phyloP scores from a whole-genome alignment of 2,329 filamentous ascomycete genomes.

The Sarocladiaceae sp. region DNA sequence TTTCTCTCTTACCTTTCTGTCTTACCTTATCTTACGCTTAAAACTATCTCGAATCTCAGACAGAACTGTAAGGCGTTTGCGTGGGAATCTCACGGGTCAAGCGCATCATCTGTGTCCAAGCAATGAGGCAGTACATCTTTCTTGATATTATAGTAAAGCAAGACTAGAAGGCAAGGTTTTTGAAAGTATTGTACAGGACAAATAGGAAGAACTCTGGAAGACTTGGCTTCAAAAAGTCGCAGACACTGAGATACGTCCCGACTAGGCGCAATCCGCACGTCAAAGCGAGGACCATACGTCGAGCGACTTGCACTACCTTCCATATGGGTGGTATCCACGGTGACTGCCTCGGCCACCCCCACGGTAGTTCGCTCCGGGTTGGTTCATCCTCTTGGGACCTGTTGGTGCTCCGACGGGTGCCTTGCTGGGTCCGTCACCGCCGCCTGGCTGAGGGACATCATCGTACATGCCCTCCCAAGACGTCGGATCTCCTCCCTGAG shows the following conservation, averaged over 20 bases:
- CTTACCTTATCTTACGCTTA: too few relatives aligned
- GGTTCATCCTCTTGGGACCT: conserved; percentile 91
- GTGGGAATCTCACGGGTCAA: too few relatives aligned
- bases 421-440: conserved; percentile 36
- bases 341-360: conserved; percentile 76
- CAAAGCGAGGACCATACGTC: neutral
- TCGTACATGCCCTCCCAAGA: conserved; percentile 99
- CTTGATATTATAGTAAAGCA: neutral
- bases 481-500: conserved; percentile 56
- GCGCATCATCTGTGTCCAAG: too few relatives aligned
- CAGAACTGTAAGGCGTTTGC: too few relatives aligned
- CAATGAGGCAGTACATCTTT: too few relatives aligned
- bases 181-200: neutral
- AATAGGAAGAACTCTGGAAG: neutral
- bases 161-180: neutral
- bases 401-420: conserved; percentile 67
- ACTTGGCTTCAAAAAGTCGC: neutral
- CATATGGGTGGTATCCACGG: conserved; percentile 78
- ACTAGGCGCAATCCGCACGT: neutral
- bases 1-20: too few relatives aligned
- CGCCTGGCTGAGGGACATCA: conserved; percentile 78
- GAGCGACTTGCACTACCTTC: conserved; percentile 24
- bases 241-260: neutral
- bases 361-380: conserved; percentile 87
- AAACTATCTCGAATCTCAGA: too few relatives aligned